These are phyloP conservation scores for Panellus pusillus DNA, from an alignment of 768 basidiomycete species.

Conservation along the genomic window DNA sequence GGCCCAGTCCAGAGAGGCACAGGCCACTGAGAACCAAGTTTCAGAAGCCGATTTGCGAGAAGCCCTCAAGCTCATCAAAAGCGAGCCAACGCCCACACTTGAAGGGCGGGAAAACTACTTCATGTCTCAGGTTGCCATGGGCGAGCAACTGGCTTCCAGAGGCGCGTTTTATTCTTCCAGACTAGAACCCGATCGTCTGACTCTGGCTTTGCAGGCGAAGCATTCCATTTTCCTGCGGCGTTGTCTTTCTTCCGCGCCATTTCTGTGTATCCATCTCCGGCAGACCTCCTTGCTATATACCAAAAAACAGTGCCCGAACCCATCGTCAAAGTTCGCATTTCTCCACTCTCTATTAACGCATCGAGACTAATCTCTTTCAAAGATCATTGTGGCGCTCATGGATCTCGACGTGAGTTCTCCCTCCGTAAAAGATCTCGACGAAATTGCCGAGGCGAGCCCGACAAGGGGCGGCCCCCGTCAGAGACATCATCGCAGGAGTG, in stretches of 20 bases:
- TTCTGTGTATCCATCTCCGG: conserved; percentile 90
- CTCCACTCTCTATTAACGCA: neutral
- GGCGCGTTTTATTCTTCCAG: conserved; percentile 47
- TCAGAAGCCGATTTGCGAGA: conserved; percentile 56
- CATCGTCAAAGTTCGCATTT: conserved; percentile 66
- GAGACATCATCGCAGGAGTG: conserved; percentile 89
- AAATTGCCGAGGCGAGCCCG: conserved; percentile 56
- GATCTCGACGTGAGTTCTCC: conserved; percentile 84
- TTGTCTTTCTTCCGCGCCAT: conserved; percentile 92
- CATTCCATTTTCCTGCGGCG: conserved; percentile 77
- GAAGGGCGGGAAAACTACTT: conserved; percentile 88
- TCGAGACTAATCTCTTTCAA: neutral
- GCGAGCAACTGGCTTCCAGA: conserved; percentile 77
- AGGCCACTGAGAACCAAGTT: conserved; percentile 32
- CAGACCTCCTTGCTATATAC: conserved; percentile 93
- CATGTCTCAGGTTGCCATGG: conserved; percentile 84
- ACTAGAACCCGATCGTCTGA: neutral
- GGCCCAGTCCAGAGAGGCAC: conserved; percentile 49
- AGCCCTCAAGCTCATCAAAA: conserved; percentile 65
- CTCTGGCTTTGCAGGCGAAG: conserved; percentile 56
- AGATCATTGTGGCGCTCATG: conserved; percentile 82
- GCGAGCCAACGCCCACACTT: conserved; percentile 68
- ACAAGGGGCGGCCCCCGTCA: conserved; percentile 71
- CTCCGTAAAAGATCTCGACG: conserved; percentile 48
- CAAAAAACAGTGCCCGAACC: conserved; percentile 84